These are phyloP conservation scores for Dimargaris verticillata DNA, from an alignment of 192 early-diverging fungal genomes.

Conservation along the genomic window DNA sequence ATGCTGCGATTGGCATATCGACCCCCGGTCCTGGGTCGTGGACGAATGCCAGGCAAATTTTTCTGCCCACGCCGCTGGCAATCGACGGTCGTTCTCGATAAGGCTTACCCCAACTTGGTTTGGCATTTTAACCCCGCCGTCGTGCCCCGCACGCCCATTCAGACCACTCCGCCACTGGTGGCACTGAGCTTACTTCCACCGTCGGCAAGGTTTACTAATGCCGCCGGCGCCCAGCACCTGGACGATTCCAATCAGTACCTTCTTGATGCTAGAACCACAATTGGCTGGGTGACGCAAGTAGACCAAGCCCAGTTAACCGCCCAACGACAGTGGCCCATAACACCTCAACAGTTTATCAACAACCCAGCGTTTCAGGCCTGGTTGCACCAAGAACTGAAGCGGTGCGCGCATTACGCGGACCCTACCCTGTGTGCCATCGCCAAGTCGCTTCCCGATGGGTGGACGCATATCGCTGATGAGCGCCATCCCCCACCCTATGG, in stretches of 20 bases:
- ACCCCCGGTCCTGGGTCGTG: background rate
- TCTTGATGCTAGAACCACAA: background rate
- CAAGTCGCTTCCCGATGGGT: background rate
- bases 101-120: background rate
- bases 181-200: background rate
- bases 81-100: background rate
- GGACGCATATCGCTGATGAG: constrained; percentile 9
- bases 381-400: background rate
- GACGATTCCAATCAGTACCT: background rate
- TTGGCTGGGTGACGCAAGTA: constrained; percentile 2
- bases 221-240: background rate
- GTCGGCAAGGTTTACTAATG: background rate
- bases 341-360: background rate
- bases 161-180: background rate
- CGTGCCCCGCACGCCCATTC: background rate
- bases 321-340: background rate
- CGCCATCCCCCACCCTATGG: constrained; percentile 20
- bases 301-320: background rate
- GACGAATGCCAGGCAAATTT: background rate
- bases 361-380: constrained; percentile 1
- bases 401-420: background rate
- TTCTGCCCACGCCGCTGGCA: background rate
- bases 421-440: background rate
- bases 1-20: background rate
- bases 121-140: constrained; percentile 1